phyloP scores from a whole-genome alignment of 352 stramenopile species.

The Phytophthora idaei region DNA sequence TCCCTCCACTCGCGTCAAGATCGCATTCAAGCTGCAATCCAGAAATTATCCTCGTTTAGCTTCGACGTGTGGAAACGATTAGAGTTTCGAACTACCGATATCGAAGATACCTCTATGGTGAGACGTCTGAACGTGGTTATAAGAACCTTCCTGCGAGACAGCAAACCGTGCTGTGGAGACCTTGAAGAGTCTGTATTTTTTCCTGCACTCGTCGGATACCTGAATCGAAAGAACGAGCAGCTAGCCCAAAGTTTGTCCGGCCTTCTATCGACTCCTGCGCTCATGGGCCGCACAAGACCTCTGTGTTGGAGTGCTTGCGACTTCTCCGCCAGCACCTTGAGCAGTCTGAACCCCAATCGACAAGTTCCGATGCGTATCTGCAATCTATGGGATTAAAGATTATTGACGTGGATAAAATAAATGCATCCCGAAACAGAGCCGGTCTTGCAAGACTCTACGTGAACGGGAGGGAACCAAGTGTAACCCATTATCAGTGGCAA shows the following conservation, averaged over 20 bases:
- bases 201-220: slow-evolving; percentile 18
- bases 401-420: slow-evolving; percentile 33
- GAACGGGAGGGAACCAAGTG: slow-evolving; percentile 8
- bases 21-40: slow-evolving; percentile 22
- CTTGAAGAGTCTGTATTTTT: slow-evolving; percentile 22
- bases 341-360: slow-evolving; percentile 7
- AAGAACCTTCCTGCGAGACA: slow-evolving; percentile 14
- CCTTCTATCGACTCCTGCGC: not conserved
- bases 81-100: slow-evolving; percentile 22
- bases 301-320: slow-evolving; percentile 8
- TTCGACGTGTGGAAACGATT: slow-evolving; percentile 34
- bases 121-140: slow-evolving; percentile 21
- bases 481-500: slow-evolving; percentile 26
- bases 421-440: slow-evolving; percentile 14
- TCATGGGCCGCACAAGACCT: not conserved
- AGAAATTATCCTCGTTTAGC: slow-evolving; percentile 27
- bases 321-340: slow-evolving; percentile 13
- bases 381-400: slow-evolving; percentile 19
- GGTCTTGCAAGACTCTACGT: slow-evolving; percentile 29
- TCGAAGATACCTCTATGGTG: slow-evolving; percentile 24
- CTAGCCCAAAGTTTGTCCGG: slow-evolving; percentile 21
- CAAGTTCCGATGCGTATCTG: slow-evolving; percentile 8
- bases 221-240: slow-evolving; percentile 17
- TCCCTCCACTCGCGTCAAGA: slow-evolving; percentile 9
- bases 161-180: slow-evolving; percentile 8